phyloP scores from a whole-genome alignment of 2,329 filamentous ascomycete species.

The Tolypocladium amazonense region DNA sequence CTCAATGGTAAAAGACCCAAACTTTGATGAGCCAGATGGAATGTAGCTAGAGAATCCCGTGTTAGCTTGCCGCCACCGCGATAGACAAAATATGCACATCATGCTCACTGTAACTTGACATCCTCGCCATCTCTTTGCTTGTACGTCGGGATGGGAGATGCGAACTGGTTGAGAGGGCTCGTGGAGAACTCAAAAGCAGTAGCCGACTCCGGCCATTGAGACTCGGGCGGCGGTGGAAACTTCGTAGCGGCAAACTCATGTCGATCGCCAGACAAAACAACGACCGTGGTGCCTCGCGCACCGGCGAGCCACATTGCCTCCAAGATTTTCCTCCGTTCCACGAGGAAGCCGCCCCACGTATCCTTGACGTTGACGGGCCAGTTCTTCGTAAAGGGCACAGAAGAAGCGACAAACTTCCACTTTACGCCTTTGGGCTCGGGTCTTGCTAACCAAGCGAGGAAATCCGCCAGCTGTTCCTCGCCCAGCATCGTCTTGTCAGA shows the following conservation, averaged over 20 bases:
- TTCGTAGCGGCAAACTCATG: conserved; percentile 93
- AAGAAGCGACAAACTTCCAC: conserved; percentile 90
- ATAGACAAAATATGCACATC: not conserved
- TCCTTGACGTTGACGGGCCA: conserved; percentile 83
- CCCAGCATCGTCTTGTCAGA: conserved; percentile 82
- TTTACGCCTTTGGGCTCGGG: conserved; percentile 67
- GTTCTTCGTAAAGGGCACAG: conserved; percentile 94
- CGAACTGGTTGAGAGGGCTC: conserved; percentile 89
- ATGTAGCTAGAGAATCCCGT: conserved; percentile 47
- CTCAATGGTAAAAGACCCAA: conserved; percentile 63
- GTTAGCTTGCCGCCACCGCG: conserved; percentile 1
- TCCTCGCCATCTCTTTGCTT: conserved; percentile 72
- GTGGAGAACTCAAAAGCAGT: conserved; percentile 86
- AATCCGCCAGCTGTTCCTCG: conserved; percentile 62
- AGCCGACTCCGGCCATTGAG: conserved; percentile 51
- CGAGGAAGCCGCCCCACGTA: conserved; percentile 88
- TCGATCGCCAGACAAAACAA: conserved; percentile 83
- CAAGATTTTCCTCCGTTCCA: conserved; percentile 67
- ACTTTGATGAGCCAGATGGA: conserved; percentile 79
- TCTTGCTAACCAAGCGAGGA: conserved; percentile 64
- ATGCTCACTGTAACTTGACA: conserved; percentile 67
- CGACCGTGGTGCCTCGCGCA: conserved; percentile 62
- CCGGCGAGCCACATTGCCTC: conserved; percentile 89
- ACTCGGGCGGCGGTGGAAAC: conserved; percentile 51
- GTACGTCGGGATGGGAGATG: conserved; percentile 76